Base-by-base conservation (phyloP, 2,329 filamentous ascomycete genomes). In the Mycogone perniciosa region DNA sequence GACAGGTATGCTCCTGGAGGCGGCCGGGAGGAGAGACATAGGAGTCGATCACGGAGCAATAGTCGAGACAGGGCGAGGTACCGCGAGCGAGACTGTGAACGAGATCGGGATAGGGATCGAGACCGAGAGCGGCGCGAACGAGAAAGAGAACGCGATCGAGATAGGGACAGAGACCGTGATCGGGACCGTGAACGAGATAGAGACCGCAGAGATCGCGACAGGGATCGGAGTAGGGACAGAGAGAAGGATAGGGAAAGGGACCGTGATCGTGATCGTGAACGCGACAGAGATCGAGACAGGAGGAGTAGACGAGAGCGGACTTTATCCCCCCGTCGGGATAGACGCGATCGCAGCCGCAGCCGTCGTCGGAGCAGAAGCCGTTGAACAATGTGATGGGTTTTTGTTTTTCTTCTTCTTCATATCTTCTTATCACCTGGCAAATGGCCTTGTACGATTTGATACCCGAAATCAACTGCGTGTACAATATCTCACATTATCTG, bases 1-100 rank as follows among this genome's bases (percentile, higher is more conserved):
- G 76, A 79, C 59, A 70, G 74, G 26, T 77, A 77, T 55, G 70
- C 71, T 46, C 74, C 74, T 27, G 64, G 63, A 51, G 74, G 70
- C 20, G 20, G 20, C 31, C 71, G 75, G 11, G 69, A 72, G 8
- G 68, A 71, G 10, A 61, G 69, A 26, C 63, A 66, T 26, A 61
- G 65, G 33, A 71, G 65, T 50, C 62, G 64, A 31, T 69, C 69
- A 38, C 61, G 64, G 11, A 68, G 64, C 54, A 60, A 67, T 10
- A 68, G 64, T 41, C 57, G 64, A 7, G 67, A 66, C 40, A 62
- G 68, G 50, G 61, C 29, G 64, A 70, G 71, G 20, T 67, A 67
- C n/a, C 54, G 67, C 5, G 65, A 70, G 30, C 59, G 65, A 26
- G 62, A 67, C n/a, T 52, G 67, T 2, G 62, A 65, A 58, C 51